Evolutionary conservation across 179 eudicot species (phyloP).

Genomic region (Silene noctiflora): DNA sequence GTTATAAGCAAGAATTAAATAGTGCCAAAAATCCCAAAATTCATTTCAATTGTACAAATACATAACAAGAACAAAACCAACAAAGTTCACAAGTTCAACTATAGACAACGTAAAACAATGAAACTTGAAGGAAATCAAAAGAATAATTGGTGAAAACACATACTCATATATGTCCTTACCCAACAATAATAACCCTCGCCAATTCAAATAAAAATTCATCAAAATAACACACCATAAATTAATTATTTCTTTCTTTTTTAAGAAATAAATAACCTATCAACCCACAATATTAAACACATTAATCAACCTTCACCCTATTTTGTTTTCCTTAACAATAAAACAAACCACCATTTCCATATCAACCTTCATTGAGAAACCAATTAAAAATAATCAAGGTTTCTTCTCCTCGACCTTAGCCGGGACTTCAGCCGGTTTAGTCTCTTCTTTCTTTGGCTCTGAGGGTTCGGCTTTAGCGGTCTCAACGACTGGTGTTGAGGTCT

Average conservation of each 20-base stretch:
- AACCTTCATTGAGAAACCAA: background rate
- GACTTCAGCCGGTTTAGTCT: conserved; percentile 21
- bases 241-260: background rate
- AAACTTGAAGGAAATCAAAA: background rate
- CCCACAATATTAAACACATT: conserved; percentile 15
- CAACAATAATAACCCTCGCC: background rate
- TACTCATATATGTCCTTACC: no score
- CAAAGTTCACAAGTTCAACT: background rate
- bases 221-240: conserved; percentile 5
- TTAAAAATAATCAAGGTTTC: conserved; percentile 12
- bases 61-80: no score
- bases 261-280: conserved; percentile 15
- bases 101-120: background rate
- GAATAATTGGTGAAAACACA: no score
- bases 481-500: background rate
- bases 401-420: conserved; percentile 19
- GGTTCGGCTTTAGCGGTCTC: conserved; percentile 24
- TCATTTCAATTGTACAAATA: no score
- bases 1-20: no score
- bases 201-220: background rate
- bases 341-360: background rate
- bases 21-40: no score
- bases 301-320: background rate
- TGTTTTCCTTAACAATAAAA: background rate
- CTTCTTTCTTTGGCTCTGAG: conserved; percentile 23